Evolutionary conservation across 164 flowering plant species (phyloP), one percentile per base, ranked within the genome.

Genomic region (Dillenia suffruticosa): DNA sequence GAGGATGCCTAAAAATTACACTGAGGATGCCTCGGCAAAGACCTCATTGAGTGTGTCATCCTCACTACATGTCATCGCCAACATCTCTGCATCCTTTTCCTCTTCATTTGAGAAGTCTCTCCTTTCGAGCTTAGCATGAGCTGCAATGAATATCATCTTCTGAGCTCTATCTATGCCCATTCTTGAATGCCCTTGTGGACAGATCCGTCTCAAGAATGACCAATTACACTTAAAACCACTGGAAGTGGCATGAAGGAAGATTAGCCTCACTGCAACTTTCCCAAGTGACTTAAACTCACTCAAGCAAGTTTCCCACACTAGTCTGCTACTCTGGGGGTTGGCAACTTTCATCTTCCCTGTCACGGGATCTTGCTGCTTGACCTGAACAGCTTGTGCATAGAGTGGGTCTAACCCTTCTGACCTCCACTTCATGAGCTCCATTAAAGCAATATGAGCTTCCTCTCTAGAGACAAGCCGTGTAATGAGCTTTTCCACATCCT

Each of bases 371-470:
- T 74, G 60, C 62, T 77, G 81, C 63, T 80, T 84, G 12, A 75
- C 68, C 74, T 84, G 91, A 12, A 86, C 88, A n/a, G 91, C 87
- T 51, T 64, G 79, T 1, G 88, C 91, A 72, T 86, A 86, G 9
- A 81, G 62, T 10, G 91, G 88, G 46, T 86, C 88, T 19, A 84
- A 67, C 64, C 88, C 91, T 69, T 84, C 85, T 15, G 85, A 62
- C 64, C 88, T 79, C 91, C 91, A 86, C 70, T 82, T 84, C 88
- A 86, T 86, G 57, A 84, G 78, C 79, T 84, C 88, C 87, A 84
- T 86, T 9, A 84, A 59, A 46, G 77, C 88, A 65, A 84, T 56
- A 50, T 74, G 91, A 50, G 85, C 84, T 63, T 86, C 87, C 52
- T 82, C 87, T 45, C 77, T 71, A 19, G 79, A 58, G 1, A 77